phyloP scores from a whole-genome alignment of 1,284 basidiomycete species.

The Malassezia furfur region DNA sequence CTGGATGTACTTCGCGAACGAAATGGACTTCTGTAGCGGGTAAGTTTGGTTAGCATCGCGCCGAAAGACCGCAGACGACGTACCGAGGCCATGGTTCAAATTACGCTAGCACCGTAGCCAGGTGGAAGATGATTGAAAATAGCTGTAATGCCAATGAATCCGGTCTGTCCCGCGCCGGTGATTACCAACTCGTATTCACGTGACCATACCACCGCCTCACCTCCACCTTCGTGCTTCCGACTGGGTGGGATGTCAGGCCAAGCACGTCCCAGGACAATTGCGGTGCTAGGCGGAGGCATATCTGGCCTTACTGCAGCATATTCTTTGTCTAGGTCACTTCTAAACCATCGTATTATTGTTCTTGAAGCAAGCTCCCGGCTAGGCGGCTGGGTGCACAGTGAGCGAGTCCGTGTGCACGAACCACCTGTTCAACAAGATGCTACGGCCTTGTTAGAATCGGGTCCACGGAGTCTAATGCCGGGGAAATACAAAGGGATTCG shows the following conservation, averaged over 20 bases:
- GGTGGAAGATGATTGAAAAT: slow-evolving; percentile 13
- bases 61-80: neutral
- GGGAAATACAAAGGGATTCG: slow-evolving; percentile 31
- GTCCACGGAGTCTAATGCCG: slow-evolving; percentile 40
- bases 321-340: slow-evolving; percentile 62
- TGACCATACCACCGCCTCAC: slow-evolving; percentile 8
- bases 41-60: too few relatives aligned
- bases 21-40: slow-evolving; percentile 53
- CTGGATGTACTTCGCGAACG: slow-evolving; percentile 68
- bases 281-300: slow-evolving; percentile 70
- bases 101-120: neutral
- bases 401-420: slow-evolving; percentile 51
- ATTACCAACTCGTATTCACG: slow-evolving; percentile 15
- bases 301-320: slow-evolving; percentile 72
- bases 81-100: slow-evolving; percentile 16
- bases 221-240: too few relatives aligned
- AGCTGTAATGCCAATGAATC: neutral
- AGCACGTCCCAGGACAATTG: slow-evolving; percentile 32
- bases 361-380: slow-evolving; percentile 60
- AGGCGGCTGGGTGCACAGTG: slow-evolving; percentile 74
- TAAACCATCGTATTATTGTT: slow-evolving; percentile 56
- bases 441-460: slow-evolving; percentile 35
- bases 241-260: neutral
- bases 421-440: neutral
- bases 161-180: slow-evolving; percentile 19